These are phyloP conservation scores for Kuraishia borneana DNA, from an alignment of 805 yeast species.

Conservation along the genomic window DNA sequence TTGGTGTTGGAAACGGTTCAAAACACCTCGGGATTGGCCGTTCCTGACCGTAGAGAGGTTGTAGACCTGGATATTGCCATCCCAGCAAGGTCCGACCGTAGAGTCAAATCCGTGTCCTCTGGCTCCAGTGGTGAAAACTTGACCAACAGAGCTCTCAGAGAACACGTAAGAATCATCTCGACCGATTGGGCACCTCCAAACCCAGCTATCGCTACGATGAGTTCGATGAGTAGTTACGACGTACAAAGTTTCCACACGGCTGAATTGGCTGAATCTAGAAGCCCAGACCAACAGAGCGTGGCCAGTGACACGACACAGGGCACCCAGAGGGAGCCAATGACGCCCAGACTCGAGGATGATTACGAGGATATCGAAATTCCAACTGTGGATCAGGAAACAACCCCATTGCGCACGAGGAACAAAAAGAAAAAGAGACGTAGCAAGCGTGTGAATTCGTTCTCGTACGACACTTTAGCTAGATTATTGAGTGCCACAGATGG, in stretches of 20 bases:
- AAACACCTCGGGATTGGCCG: constrained; percentile 4
- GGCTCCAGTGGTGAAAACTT: not conserved
- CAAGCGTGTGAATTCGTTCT: constrained; percentile 18
- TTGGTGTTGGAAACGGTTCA: constrained; percentile 6
- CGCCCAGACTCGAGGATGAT: constrained; percentile 4
- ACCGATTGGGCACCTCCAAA: not conserved
- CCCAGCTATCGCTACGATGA: not conserved
- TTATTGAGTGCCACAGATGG: constrained; percentile 49
- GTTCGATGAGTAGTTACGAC: constrained; percentile 3
- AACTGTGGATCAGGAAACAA: not conserved
- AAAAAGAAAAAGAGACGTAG: constrained; percentile 7
- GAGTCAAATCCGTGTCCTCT: constrained; percentile 10
- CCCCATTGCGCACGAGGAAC: not conserved
- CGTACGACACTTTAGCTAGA: constrained; percentile 33
- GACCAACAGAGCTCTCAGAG: not conserved
- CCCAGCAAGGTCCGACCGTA: constrained; percentile 20
- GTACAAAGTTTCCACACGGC: constrained; percentile 6
- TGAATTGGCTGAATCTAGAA: not conserved
- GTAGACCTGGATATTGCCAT: constrained; percentile 12
- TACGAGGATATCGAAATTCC: constrained; percentile 7
- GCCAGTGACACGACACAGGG: not conserved
- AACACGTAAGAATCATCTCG: not conserved
- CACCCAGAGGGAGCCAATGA: not conserved
- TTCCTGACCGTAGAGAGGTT: constrained; percentile 15
- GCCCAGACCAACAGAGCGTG: not conserved